A percentile compares a stretch with the other conserved stretches of the same genome.
Evolutionary conservation across 805 yeast species (phyloP).

Genomic region (Saturnispora hagleri): DNA sequence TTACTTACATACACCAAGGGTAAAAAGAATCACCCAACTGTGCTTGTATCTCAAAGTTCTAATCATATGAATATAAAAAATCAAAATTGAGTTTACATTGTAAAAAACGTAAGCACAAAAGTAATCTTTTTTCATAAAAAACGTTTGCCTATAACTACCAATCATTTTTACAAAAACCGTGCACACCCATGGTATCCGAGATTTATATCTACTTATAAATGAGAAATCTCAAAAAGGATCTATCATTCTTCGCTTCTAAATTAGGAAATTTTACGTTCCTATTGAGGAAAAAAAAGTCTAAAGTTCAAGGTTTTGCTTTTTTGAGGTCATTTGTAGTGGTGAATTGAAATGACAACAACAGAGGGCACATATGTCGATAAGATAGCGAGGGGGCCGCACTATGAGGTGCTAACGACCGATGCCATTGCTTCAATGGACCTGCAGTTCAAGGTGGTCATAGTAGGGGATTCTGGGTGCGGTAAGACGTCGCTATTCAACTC

Average conservation of each 20-base stretch:
- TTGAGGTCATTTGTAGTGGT: neutral
- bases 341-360: neutral
- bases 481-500: slow-evolving; percentile 92
- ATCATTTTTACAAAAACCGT: too few relatives aligned
- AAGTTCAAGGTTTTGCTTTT: neutral
- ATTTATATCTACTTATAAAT: too few relatives aligned
- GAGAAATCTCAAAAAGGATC: too few relatives aligned
- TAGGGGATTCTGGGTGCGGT: slow-evolving; percentile 99
- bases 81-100: too few relatives aligned
- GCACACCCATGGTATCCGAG: too few relatives aligned
- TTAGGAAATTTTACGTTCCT: neutral
- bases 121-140: too few relatives aligned
- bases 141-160: too few relatives aligned
- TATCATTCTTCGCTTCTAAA: neutral
- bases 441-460: slow-evolving; percentile 57
- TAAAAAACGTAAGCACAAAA: too few relatives aligned
- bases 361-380: slow-evolving; percentile 3
- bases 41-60: too few relatives aligned
- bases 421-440: slow-evolving; percentile 27
- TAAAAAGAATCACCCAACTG: too few relatives aligned
- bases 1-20: too few relatives aligned
- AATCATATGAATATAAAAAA: too few relatives aligned
- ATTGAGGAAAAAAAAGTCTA: neutral
- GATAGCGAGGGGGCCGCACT: slow-evolving; percentile 19
- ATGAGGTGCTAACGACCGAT: slow-evolving; percentile 16